Percentiles rank a stretch among this genome's conserved stretches.
Evolutionary conservation across 352 stramenopile genomes (phyloP).

Genomic region (Blastocystis sp.): DNA sequence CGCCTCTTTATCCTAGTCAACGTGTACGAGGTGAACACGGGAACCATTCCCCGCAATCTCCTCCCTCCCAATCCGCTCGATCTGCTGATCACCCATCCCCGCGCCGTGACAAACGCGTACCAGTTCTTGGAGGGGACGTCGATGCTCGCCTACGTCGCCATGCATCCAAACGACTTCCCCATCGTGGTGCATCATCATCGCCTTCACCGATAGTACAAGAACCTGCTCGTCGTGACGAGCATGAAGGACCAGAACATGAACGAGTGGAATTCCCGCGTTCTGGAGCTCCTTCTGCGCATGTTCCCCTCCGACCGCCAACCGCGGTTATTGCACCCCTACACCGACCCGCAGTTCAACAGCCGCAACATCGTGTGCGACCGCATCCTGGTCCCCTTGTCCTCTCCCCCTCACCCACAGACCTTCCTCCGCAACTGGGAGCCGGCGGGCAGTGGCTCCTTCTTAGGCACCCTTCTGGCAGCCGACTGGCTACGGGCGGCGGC

Average conservation of each 20-base stretch:
- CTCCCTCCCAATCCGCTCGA: not conserved
- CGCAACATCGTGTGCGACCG: slow-evolving; percentile 25
- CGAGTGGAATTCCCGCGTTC: slow-evolving; percentile 1
- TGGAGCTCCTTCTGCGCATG: slow-evolving; percentile 12
- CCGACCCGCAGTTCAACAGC: slow-evolving; percentile 9
- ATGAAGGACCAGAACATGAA: not conserved
- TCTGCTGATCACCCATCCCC: slow-evolving; percentile 26
- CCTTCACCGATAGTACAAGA: slow-evolving; percentile 5
- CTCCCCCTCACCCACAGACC: not conserved
- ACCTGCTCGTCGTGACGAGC: slow-evolving; percentile 1
- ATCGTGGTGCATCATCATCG: not conserved
- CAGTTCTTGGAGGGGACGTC: slow-evolving; percentile 49
- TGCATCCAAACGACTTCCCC: slow-evolving; percentile 22
- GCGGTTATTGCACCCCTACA: not conserved
- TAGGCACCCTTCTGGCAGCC: slow-evolving; percentile 13
- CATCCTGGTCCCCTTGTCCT: not conserved
- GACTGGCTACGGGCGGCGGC: slow-evolving; percentile 15
- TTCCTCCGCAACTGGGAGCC: slow-evolving; percentile 35
- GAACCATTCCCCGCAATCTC: not conserved
- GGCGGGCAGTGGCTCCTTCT: slow-evolving; percentile 21
- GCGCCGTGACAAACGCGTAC: slow-evolving; percentile 13
- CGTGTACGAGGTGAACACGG: not conserved
- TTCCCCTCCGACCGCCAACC: not conserved
- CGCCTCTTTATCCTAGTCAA: slow-evolving; percentile 25
- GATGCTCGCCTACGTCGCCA: not conserved